Conservation (phyloP, 805 yeast genomes). For the Metschnikowia continentalis region DNA sequence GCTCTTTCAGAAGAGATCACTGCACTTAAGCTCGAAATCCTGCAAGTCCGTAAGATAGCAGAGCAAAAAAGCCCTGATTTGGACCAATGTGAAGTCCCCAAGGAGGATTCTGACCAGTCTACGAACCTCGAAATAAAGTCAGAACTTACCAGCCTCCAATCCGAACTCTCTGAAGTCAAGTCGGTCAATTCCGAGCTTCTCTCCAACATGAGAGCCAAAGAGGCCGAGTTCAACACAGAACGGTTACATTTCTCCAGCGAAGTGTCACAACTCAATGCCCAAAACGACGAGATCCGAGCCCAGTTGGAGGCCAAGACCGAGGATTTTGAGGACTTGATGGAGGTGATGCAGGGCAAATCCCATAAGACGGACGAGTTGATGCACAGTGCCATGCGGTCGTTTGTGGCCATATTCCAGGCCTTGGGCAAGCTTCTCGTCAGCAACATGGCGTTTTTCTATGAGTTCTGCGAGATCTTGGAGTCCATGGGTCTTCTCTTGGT, state of each 20-base stretch:
- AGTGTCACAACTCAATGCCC: slow-evolving; percentile 44
- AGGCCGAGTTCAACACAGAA: slow-evolving; percentile 54
- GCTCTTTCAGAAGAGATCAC: not conserved
- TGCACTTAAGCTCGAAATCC: not conserved
- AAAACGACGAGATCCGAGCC: slow-evolving; percentile 39
- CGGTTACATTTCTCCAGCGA: slow-evolving; percentile 51
- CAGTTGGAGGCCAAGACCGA: slow-evolving; percentile 47
- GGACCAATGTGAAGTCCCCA: too few relatives aligned
- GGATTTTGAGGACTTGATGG: slow-evolving; percentile 41
- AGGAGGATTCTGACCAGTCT: not conserved
- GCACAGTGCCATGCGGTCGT: not conserved
- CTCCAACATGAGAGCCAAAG: slow-evolving; percentile 65
- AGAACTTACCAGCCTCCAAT: slow-evolving; percentile 1
- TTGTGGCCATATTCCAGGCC: slow-evolving; percentile 11
- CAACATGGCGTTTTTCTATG: slow-evolving; percentile 34
- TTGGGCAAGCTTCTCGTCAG: slow-evolving; percentile 24
- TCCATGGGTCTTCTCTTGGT: slow-evolving; percentile 71
- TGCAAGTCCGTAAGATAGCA: not conserved
- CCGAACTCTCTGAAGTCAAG: slow-evolving; percentile 21
- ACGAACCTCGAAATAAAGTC: not conserved
- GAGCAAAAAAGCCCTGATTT: too few relatives aligned
- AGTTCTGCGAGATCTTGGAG: slow-evolving; percentile 57
- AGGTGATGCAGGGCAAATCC: slow-evolving; percentile 28
- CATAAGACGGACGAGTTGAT: slow-evolving; percentile 19
- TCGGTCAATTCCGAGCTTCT: slow-evolving; percentile 57